Evolutionary conservation across 306 rosid species (phyloP).

Genomic region (Canavalia ensiformis): DNA sequence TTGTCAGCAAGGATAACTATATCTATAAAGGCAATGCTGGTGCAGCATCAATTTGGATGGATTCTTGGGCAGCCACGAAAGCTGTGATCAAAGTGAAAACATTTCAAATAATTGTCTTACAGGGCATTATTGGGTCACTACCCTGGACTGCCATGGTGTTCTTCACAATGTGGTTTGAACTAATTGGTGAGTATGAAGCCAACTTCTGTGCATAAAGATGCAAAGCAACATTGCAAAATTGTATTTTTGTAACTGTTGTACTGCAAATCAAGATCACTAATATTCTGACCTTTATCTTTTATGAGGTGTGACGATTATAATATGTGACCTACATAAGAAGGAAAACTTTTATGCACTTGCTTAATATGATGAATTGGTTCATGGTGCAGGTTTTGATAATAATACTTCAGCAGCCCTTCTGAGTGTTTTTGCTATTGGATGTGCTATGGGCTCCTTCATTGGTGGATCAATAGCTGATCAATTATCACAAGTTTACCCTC

Average conservation of each 20-base stretch:
- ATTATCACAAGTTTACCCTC: slow-evolving; percentile 70
- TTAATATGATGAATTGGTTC: slow-evolving; percentile 37
- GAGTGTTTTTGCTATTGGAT: slow-evolving; percentile 85
- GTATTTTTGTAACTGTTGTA: slow-evolving; percentile 1
- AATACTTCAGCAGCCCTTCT: slow-evolving; percentile 81
- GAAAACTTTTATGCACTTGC: background rate
- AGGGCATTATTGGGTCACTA: slow-evolving; percentile 88
- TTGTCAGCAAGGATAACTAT: slow-evolving; percentile 63
- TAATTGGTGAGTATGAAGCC: slow-evolving; percentile 71
- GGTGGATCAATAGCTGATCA: slow-evolving; percentile 88
- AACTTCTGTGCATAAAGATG: slow-evolving; percentile 21
- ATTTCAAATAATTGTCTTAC: slow-evolving; percentile 90
- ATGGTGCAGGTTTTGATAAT: slow-evolving; percentile 83
- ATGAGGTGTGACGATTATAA: background rate
- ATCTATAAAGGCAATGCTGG: slow-evolving; percentile 57
- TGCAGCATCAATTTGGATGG: slow-evolving; percentile 71
- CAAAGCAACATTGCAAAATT: slow-evolving; percentile 15
- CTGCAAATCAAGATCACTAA: background rate
- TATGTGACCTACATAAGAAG: background rate
- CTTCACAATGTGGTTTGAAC: slow-evolving; percentile 99
- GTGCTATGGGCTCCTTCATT: slow-evolving; percentile 81
- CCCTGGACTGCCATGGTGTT: slow-evolving; percentile 99
- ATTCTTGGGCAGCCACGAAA: slow-evolving; percentile 87
- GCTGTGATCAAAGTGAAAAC: slow-evolving; percentile 80
- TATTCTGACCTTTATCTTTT: slow-evolving; percentile 1